Base-by-base conservation (phyloP, 169 alveolate species). In the Plasmodium coatneyi region DNA sequence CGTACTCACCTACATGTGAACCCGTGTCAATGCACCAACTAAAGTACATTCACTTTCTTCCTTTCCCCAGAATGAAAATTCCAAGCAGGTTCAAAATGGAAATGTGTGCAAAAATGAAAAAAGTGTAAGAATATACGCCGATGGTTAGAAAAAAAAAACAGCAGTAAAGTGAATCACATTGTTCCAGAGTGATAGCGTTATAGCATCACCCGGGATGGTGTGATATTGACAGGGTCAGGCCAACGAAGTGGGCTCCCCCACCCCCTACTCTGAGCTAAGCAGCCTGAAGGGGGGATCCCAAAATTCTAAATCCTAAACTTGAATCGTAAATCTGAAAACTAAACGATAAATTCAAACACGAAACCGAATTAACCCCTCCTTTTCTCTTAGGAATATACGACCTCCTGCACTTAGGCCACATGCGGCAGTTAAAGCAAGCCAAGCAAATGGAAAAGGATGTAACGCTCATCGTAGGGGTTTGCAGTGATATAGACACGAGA, bases 381-480 rank as follows among this genome's bases (percentile, higher is more conserved):
- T 32, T 71, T 84, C 34, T 9, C 32, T 36, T 60, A 82, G 99
- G 99, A 0, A 99, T 99, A 56, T 99, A 98, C 92, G 99, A 99
- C 92, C 97, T 98, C 96, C 97, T 98, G 80, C 99, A 99, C 90
- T 95, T 98, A 72, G 99, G 99, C 19, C 99, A 99, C 92, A 98
- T 98, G 97, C 93, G 99, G 82, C 99, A 98, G 80, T 95, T 99
- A 10, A 99, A 99, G 86, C 99, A 99, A 96, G 99, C 99, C 36
- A 99, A 99, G 94, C 98, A 98, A 86, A 96, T 98, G 96, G 98
- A 97, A 95, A 98, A 98, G 49, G 95, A 98, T 81, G 98, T 98
- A 25, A 97, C 97, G 82, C 96, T 98, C 81, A 97, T 98, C 32
- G 99, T 98, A 34, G 99, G 99, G 2, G 99, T 99, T 34, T 97